These are phyloP conservation scores for Erigeron canadensis DNA, from an alignment of 129 eudicot species.

Conservation along the genomic window DNA sequence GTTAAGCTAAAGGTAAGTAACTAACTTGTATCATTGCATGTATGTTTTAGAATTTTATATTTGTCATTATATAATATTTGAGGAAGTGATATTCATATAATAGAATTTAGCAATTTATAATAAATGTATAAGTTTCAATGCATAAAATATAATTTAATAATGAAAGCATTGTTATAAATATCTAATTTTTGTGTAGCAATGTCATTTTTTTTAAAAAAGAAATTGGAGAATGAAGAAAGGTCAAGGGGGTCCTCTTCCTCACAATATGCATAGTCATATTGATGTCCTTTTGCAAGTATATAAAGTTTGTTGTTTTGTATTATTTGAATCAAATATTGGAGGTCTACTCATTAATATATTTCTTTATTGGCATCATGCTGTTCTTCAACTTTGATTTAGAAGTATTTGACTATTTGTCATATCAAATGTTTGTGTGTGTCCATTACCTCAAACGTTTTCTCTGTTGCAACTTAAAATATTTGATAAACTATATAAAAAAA, in stretches of 20 bases:
- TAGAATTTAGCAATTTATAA: too few species aligned
- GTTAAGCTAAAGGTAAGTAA: background rate
- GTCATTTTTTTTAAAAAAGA: too few species aligned
- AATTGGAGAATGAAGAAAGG: too few species aligned
- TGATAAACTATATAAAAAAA: background rate
- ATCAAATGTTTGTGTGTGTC: slow-evolving; percentile 12
- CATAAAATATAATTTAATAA: too few species aligned
- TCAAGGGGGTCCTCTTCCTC: slow-evolving; percentile 17
- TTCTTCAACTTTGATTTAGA: slow-evolving; percentile 6
- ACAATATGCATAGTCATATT: background rate
- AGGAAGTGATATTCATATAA: too few species aligned
- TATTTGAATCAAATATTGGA: background rate
- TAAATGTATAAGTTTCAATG: too few species aligned
- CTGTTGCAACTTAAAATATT: background rate
- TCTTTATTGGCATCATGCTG: slow-evolving; percentile 14
- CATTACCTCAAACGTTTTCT: background rate
- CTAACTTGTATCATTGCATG: slow-evolving; percentile 4
- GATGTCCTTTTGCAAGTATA: slow-evolving; percentile 30
- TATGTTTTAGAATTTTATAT: background rate
- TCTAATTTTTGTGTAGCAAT: too few species aligned
- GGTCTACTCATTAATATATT: background rate
- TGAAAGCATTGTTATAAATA: too few species aligned
- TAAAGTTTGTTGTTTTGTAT: slow-evolving; percentile 28
- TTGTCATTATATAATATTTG: background rate
- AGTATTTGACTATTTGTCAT: background rate